phyloP scores from a whole-genome alignment of 1,284 basidiomycete species.

The Trichosporon asahii region DNA sequence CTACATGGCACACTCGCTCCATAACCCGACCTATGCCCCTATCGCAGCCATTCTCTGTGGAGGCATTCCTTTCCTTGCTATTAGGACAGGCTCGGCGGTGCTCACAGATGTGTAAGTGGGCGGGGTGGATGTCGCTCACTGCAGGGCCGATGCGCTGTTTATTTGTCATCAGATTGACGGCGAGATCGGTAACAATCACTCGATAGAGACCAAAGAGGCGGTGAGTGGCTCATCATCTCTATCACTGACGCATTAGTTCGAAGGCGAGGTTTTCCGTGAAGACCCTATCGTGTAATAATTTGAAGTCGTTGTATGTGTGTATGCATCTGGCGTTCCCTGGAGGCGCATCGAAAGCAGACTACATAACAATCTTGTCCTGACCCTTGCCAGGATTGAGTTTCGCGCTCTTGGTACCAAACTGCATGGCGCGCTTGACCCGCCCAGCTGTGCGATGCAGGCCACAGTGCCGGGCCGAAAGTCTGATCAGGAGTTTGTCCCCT shows the following conservation, averaged over 20 bases:
- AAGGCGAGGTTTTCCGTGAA: constrained; percentile 15
- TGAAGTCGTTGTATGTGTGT: background rate
- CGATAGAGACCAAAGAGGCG: constrained; percentile 66
- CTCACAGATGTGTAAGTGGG: constrained; percentile 67
- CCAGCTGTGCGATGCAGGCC: constrained; percentile 66
- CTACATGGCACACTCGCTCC: constrained; percentile 77
- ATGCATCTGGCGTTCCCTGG: background rate
- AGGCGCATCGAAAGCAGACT: no score
- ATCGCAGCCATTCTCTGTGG: constrained; percentile 73
- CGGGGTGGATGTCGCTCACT: constrained; percentile 8
- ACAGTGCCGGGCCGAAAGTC: constrained; percentile 64
- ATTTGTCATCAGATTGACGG: constrained; percentile 86
- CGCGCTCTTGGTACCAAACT: constrained; percentile 90
- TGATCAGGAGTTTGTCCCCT: constrained; percentile 84
- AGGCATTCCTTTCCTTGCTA: constrained; percentile 73
- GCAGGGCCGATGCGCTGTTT: constrained; percentile 69
- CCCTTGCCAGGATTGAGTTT: constrained; percentile 58
- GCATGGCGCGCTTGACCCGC: constrained; percentile 90
- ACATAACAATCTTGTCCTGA: background rate
- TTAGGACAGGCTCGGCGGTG: constrained; percentile 75
- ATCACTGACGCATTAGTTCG: constrained; percentile 14
- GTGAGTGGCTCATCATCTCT: constrained; percentile 54
- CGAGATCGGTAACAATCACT: constrained; percentile 62
- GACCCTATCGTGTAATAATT: constrained; percentile 17
- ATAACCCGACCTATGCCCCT: constrained; percentile 71